These are phyloP conservation scores for Zygnema cylindricum DNA, from an alignment of 139 green algal species.

Conservation along the genomic window DNA sequence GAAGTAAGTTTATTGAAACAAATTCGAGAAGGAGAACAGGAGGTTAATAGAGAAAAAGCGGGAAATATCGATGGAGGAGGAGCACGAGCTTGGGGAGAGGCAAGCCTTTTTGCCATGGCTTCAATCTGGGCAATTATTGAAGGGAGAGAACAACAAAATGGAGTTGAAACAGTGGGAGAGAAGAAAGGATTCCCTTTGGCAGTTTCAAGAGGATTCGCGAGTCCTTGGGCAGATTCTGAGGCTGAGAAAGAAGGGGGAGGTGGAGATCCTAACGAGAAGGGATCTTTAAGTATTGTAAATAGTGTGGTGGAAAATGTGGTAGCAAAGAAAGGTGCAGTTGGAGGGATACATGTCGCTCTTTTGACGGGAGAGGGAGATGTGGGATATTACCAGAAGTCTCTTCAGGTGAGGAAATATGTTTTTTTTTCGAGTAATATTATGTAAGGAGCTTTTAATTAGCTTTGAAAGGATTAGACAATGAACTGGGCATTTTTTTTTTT, in stretches of 20 bases:
- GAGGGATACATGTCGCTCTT: not conserved
- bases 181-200: slow-evolving; percentile 45
- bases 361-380: not conserved
- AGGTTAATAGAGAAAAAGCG: not conserved
- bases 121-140: slow-evolving; percentile 32
- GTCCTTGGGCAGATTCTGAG: slow-evolving; percentile 13
- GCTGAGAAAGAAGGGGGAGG: not conserved
- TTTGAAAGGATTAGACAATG: no score
- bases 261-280: not conserved
- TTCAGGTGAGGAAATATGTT: not conserved
- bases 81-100: slow-evolving; percentile 15
- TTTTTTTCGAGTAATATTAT: no score
- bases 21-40: not conserved
- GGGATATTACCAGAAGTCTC: not conserved
- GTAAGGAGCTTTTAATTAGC: no score
- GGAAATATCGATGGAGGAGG: not conserved
- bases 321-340: not conserved
- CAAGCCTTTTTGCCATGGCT: not conserved
- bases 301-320: not conserved
- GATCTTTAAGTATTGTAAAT: not conserved
- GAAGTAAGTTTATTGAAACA: not conserved
- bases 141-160: slow-evolving; percentile 9
- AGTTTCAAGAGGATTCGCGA: slow-evolving; percentile 8
- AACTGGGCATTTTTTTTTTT: no score
- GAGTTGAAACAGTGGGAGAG: not conserved